A percentile compares a stretch with the other conserved stretches of the same genome.
phyloP scores from a whole-genome alignment of 768 basidiomycete genomes.

The Trametopsis cervina region DNA sequence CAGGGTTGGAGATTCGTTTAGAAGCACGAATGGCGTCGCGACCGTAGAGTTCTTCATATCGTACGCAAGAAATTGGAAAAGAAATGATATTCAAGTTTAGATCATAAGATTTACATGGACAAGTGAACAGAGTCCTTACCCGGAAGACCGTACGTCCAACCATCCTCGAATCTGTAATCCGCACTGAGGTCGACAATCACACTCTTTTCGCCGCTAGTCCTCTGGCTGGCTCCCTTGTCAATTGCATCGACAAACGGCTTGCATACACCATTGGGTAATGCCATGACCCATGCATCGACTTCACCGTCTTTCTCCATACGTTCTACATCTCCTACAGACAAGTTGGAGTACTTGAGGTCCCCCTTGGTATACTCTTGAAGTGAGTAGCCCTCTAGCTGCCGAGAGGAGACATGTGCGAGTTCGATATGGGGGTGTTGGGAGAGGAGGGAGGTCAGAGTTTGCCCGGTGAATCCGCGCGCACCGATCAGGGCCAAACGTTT shows the following conservation, averaged over 20 bases:
- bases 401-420: constrained; percentile 94
- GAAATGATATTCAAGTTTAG: constrained; percentile 25
- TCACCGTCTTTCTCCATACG: constrained; percentile 83
- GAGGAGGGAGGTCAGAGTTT: constrained; percentile 82
- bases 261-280: constrained; percentile 94
- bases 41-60: constrained; percentile 72
- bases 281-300: constrained; percentile 99
- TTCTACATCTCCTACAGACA: constrained; percentile 73
- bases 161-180: constrained; percentile 91
- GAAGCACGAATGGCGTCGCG: constrained; percentile 61
- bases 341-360: constrained; percentile 68
- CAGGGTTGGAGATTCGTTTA: constrained; percentile 92
- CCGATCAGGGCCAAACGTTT: constrained; percentile 94
- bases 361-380: constrained; percentile 79
- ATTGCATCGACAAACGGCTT: constrained; percentile 96
- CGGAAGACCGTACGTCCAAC: constrained; percentile 97
- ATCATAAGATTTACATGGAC: constrained; percentile 26
- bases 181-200: constrained; percentile 91
- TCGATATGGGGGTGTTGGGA: constrained; percentile 83
- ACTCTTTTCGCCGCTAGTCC: constrained; percentile 44
- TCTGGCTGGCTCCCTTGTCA: constrained; percentile 62
- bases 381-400: constrained; percentile 80
- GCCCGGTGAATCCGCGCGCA: constrained; percentile 93
- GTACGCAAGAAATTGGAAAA: constrained; percentile 18
- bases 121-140: constrained; percentile 64